phyloP scores from a whole-genome alignment of 2,329 filamentous ascomycete species.

The Sphaerulina vaccinii region DNA sequence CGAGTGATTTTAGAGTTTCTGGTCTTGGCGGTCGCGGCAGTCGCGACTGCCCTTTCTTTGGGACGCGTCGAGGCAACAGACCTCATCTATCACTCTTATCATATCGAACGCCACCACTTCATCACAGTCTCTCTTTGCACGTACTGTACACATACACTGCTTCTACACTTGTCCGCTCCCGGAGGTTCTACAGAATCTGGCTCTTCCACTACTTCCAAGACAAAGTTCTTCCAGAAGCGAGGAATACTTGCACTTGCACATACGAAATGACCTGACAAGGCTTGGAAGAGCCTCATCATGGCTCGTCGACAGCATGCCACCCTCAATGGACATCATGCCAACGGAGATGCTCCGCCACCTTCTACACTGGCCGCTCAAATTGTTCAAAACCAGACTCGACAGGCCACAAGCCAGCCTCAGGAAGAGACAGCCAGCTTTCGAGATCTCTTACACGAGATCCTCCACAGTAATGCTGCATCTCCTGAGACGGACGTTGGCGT shows the following conservation, averaged over 20 bases:
- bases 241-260: background rate
- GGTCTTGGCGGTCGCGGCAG: no score
- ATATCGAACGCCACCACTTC: no score
- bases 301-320: constrained; percentile 36
- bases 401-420: constrained; percentile 55
- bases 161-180: no score
- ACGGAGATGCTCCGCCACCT: constrained; percentile 51
- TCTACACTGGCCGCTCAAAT: constrained; percentile 87
- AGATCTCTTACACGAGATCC: constrained; percentile 66
- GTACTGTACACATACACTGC: no score
- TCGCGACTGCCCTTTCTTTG: no score
- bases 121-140: no score
- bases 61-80: no score
- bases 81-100: no score
- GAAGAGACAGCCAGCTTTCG: constrained; percentile 63
- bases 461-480: constrained; percentile 46
- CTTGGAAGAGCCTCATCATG: constrained; percentile 33
- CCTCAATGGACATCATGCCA: constrained; percentile 19
- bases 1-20: no score
- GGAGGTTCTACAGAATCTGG: background rate
- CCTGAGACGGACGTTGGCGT: constrained; percentile 68
- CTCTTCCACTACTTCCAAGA: background rate
- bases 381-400: constrained; percentile 64
- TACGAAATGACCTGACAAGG: constrained; percentile 10
- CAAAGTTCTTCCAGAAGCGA: constrained; percentile 1